Conservation (phyloP, 2,329 filamentous ascomycete genomes). For the Botryotinia convoluta region DNA sequence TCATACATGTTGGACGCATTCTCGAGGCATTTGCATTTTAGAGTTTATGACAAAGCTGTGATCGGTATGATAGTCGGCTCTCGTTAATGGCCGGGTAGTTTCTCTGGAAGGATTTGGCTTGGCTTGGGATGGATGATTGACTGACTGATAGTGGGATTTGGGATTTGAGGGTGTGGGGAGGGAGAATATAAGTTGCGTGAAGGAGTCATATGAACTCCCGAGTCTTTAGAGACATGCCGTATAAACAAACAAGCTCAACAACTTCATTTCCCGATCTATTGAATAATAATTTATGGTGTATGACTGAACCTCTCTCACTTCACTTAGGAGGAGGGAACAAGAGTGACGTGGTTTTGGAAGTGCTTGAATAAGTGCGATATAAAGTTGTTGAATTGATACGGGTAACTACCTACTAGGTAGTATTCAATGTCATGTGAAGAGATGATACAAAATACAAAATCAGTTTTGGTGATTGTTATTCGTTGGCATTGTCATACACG, state of each 20-base stretch:
- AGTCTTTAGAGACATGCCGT: not conserved
- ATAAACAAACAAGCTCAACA: not conserved
- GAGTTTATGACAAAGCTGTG: not conserved
- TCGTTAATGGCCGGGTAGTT: not conserved
- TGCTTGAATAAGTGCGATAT: not conserved
- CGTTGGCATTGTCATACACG: not conserved
- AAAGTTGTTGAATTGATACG: not conserved
- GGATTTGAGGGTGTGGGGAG: not conserved
- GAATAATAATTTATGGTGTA: not conserved
- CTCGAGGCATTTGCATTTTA: not conserved
- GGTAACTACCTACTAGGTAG: not conserved
- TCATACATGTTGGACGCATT: not conserved
- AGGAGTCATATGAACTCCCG: not conserved
- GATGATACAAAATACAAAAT: not conserved
- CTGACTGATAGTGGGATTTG: not conserved
- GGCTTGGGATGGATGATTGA: slow-evolving; percentile 3
- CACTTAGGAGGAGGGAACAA: not conserved
- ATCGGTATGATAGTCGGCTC: not conserved
- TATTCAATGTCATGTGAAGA: slow-evolving; percentile 8
- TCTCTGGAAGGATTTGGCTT: not conserved
- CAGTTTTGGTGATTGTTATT: not conserved
- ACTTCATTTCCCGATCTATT: not conserved
- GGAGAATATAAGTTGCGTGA: not conserved
- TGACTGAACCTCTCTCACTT: not conserved
- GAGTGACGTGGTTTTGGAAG: not conserved